These are phyloP conservation scores for Umbelopsis ramanniana DNA, from an alignment of 192 early-diverging fungal genomes.

Conservation along the genomic window DNA sequence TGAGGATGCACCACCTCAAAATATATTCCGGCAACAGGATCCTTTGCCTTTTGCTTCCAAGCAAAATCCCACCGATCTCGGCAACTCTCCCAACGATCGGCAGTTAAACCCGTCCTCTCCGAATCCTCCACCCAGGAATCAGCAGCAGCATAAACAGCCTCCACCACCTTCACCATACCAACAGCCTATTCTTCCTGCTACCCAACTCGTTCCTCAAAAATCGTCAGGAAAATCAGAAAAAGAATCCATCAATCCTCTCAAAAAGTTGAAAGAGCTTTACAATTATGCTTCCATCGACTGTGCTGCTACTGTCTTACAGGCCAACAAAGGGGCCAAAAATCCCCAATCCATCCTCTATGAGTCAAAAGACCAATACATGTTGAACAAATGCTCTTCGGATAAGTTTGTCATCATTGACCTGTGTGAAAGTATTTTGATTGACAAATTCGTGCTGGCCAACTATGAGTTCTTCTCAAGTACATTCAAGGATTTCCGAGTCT, in stretches of 20 bases:
- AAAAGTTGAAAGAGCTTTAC: slow-evolving; percentile 82
- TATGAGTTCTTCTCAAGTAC: slow-evolving; percentile 97
- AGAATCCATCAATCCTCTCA: slow-evolving; percentile 33
- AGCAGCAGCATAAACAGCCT: background rate
- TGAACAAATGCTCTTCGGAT: slow-evolving; percentile 82
- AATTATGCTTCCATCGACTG: slow-evolving; percentile 96
- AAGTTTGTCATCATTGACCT: slow-evolving; percentile 94
- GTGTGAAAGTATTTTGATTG: slow-evolving; percentile 92
- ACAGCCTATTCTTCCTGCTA: background rate
- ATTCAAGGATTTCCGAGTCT: slow-evolving; percentile 86
- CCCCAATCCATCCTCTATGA: slow-evolving; percentile 82
- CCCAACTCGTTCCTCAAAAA: background rate
- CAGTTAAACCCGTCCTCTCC: background rate
- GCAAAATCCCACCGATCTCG: slow-evolving; percentile 11
- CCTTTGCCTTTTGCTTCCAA: slow-evolving; percentile 15
- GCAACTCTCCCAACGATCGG: background rate
- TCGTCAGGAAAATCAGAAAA: background rate
- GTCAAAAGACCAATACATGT: slow-evolving; percentile 95
- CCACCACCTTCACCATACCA: background rate
- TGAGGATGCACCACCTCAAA: slow-evolving; percentile 1
- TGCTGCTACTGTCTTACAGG: slow-evolving; percentile 83
- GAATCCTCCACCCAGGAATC: background rate
- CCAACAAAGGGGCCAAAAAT: slow-evolving; percentile 86
- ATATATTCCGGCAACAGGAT: background rate
- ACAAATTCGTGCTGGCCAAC: slow-evolving; percentile 89